Evolutionary conservation across 768 basidiomycete species (phyloP).

Genomic region (Coprinopsis sp.): DNA sequence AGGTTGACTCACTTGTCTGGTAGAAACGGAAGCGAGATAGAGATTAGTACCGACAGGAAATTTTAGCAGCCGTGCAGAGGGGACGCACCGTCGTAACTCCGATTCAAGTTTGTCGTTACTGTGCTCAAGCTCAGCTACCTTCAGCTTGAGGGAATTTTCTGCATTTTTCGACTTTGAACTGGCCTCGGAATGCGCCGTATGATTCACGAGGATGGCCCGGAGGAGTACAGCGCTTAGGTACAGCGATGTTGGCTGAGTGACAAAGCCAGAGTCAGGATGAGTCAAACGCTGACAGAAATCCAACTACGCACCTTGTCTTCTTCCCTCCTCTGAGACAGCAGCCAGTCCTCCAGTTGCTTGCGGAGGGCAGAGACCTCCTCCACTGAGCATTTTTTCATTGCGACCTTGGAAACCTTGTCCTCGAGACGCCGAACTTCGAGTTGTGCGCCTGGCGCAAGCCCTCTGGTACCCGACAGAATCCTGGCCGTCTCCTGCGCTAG

Average conservation of each 20-base stretch:
- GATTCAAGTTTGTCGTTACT: conserved; percentile 56
- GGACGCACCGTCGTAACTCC: conserved; percentile 66
- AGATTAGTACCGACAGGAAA: conserved; percentile 12
- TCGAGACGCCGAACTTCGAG: conserved; percentile 65
- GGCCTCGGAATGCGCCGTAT: conserved; percentile 74
- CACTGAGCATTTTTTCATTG: conserved; percentile 82
- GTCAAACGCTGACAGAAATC: conserved; percentile 14
- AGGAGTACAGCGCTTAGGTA: conserved; percentile 73
- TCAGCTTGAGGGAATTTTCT: conserved; percentile 58
- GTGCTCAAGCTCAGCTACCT: conserved; percentile 61
- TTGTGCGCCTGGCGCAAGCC: conserved; percentile 38
- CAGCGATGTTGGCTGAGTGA: conserved; percentile 56
- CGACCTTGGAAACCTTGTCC: conserved; percentile 73
- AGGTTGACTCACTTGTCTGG: conserved; percentile 56
- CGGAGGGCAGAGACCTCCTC: conserved; percentile 78
- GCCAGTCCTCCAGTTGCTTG: conserved; percentile 75
- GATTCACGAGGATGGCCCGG: conserved; percentile 79
- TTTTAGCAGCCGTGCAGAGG: conserved; percentile 10
- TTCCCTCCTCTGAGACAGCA: conserved; percentile 59
- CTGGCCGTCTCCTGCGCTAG: conserved; percentile 46
- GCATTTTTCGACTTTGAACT: conserved; percentile 60
- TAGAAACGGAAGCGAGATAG: conserved; percentile 10
- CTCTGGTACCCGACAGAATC: conserved; percentile 39
- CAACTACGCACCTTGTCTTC: conserved; percentile 58
- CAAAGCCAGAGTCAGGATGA: conserved; percentile 9